Percentiles rank a stretch among this genome's conserved stretches.
These are phyloP conservation scores for Metarhizium rileyi DNA, from an alignment of 2,329 filamentous ascomycete genomes.

Conservation along the genomic window DNA sequence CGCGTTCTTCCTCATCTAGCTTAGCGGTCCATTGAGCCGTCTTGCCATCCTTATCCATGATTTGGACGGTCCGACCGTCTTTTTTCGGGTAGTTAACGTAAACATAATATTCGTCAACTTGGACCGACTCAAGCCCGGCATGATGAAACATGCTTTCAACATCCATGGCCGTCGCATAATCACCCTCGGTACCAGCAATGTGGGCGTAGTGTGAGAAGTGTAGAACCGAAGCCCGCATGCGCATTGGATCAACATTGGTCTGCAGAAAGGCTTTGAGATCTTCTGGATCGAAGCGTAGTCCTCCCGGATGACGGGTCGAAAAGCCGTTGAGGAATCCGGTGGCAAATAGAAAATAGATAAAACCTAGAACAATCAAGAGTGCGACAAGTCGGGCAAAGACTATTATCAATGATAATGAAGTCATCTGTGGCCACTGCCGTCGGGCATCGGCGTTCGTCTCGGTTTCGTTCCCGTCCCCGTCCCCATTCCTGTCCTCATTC, in stretches of 20 bases:
- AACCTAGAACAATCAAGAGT: conserved; percentile 61
- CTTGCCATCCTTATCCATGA: conserved; percentile 57
- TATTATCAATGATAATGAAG: conserved; percentile 39
- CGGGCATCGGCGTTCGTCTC: conserved; percentile 14
- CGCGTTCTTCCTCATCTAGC: conserved; percentile 68
- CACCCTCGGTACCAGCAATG: conserved; percentile 88
- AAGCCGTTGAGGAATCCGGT: conserved; percentile 70
- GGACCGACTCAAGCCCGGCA: conserved; percentile 65
- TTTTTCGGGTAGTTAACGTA: conserved; percentile 85
- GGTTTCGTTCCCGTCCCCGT: conserved; percentile 8
- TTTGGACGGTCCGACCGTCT: conserved; percentile 69
- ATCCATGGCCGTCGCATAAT: conserved; percentile 77
- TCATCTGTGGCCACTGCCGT: conserved; percentile 27
- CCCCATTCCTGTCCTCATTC: conserved; percentile 4
- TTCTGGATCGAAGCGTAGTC: conserved; percentile 71
- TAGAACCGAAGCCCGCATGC: conserved; percentile 62
- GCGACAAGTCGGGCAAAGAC: conserved; percentile 66
- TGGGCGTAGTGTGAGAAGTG: conserved; percentile 81
- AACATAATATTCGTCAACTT: conserved; percentile 70
- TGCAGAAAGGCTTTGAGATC: conserved; percentile 69
- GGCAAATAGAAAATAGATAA: conserved; percentile 79
- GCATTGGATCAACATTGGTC: conserved; percentile 56
- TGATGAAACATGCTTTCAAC: conserved; percentile 67
- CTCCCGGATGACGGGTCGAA: conserved; percentile 50
- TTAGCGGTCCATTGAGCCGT: conserved; percentile 65